Base-by-base conservation (phyloP, 2,329 filamentous ascomycete species). In the Westerdykella sp. region DNA sequence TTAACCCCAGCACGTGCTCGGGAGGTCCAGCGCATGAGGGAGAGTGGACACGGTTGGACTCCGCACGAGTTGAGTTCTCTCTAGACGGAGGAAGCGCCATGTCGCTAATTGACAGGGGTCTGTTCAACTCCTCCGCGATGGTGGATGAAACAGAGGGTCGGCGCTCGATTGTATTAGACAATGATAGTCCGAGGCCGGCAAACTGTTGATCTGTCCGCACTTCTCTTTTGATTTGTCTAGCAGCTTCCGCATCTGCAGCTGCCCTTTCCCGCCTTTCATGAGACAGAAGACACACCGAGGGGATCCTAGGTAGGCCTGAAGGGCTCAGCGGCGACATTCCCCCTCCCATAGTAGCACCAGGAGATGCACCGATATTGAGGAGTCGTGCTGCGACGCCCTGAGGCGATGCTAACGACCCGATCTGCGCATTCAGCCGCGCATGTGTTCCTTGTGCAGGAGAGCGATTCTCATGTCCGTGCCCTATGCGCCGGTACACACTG, bases 271-370 rank as follows among this genome's bases (percentile, higher is more conserved):
- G 57, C 41, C 54, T 52, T 45, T 66, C 62, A 48, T 61, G 53
- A 44, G 64, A 65, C 41, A 67, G 51, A 42, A 64, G 54, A 52
- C 65, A 68, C 45, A 67, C 52, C 6, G 64, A 67, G 36, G 66
- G 66, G 34, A 68, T 49, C 43, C 57, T 57, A 38, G 64, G 65
- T 25, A 68, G 50, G 23, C 57, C 61, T 48, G 62, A 60, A 1
- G 57, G 54, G 49, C 57, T 64, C 46, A 50, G 40, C 43, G 59
- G 65, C 54, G 60, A 61, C 34, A 21, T 21, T 3, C 18, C 4
- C 18, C 18, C 18, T 21, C 18, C 18, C 18, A 21, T 21, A 6
- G 18, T 21, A 21, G 18, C 18, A 21, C 6, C 18, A 4, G 18
- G 18, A 21, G 18, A 21, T 21, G 18, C 18, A 21, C 18, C 18